Percentiles rank a stretch among this genome's conserved stretches.
Evolutionary conservation across 257 asterid species (phyloP).

Genomic region (Euphrasia confusa): DNA sequence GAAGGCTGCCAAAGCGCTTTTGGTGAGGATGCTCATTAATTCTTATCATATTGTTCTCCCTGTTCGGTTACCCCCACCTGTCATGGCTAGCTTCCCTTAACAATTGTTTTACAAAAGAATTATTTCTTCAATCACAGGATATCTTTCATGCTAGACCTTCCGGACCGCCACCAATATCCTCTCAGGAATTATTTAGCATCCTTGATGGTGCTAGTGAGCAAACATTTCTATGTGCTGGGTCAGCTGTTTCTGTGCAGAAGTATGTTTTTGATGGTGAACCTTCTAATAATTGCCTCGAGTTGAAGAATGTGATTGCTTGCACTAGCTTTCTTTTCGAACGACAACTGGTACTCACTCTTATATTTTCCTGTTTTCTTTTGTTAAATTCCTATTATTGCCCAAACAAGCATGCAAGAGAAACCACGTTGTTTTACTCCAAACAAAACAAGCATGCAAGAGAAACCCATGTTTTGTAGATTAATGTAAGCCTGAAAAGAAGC

Average conservation of each 20-base stretch:
- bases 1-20: slow-evolving; percentile 63
- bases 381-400: slow-evolving; percentile 5
- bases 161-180: slow-evolving; percentile 51
- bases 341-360: slow-evolving; percentile 58
- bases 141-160: slow-evolving; percentile 65
- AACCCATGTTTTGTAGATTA: slow-evolving; percentile 9
- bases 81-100: slow-evolving; percentile 11
- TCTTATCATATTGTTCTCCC: slow-evolving; percentile 12
- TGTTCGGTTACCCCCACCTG: slow-evolving; percentile 16
- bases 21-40: slow-evolving; percentile 48
- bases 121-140: slow-evolving; percentile 50
- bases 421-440: no score
- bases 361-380: not conserved
- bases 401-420: slow-evolving; percentile 10
- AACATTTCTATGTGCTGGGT: slow-evolving; percentile 88
- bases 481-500: slow-evolving; percentile 16
- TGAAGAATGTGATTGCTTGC: slow-evolving; percentile 78
- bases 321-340: slow-evolving; percentile 78
- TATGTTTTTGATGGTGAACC: slow-evolving; percentile 70
- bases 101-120: slow-evolving; percentile 9
- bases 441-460: not conserved
- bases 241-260: slow-evolving; percentile 70
- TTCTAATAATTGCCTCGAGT: slow-evolving; percentile 57
- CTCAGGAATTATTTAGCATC: slow-evolving; percentile 65
- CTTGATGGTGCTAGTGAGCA: slow-evolving; percentile 96